A percentile compares a stretch with the other conserved stretches of the same genome.
These are phyloP conservation scores for Tolypocladium tundrense DNA, from an alignment of 2,329 filamentous ascomycete species.

Conservation along the genomic window DNA sequence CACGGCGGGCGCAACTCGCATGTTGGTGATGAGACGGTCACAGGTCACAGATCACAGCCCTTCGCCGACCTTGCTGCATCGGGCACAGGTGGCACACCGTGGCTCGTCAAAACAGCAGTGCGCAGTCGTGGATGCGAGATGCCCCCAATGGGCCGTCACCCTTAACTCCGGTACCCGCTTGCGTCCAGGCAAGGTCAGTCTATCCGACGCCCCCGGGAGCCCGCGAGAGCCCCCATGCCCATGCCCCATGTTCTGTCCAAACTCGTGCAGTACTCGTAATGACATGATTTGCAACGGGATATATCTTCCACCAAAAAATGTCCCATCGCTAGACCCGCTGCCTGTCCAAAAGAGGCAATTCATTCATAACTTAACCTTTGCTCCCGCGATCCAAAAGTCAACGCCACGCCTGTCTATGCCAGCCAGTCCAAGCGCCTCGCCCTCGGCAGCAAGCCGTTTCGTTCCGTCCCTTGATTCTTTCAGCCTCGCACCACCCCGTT, in stretches of 20 bases:
- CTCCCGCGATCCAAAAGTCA: not conserved
- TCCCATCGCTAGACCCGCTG: not conserved
- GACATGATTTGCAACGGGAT: not conserved
- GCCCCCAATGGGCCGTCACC: not conserved
- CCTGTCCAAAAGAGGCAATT: not conserved
- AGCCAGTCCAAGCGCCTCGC: not conserved
- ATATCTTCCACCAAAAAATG: not conserved
- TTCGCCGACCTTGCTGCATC: not conserved
- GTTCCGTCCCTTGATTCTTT: not conserved
- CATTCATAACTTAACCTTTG: not conserved
- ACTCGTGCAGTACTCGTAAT: not conserved
- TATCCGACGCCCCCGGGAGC: not conserved
- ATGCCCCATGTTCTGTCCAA: not conserved
- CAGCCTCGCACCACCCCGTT: not conserved
- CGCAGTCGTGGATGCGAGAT: not conserved
- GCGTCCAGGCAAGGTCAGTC: not conserved
- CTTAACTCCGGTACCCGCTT: not conserved
- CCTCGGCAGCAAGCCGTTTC: not conserved
- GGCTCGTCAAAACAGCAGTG: not conserved
- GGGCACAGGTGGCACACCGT: not conserved
- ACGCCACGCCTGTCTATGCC: conserved; percentile 1
- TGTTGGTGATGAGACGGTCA: too few species aligned
- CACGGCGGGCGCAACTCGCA: not conserved
- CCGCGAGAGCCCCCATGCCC: not conserved
- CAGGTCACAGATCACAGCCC: too few species aligned